phyloP scores from a whole-genome alignment of 345 rosid genomes.

The Rhizophora apiculata region DNA sequence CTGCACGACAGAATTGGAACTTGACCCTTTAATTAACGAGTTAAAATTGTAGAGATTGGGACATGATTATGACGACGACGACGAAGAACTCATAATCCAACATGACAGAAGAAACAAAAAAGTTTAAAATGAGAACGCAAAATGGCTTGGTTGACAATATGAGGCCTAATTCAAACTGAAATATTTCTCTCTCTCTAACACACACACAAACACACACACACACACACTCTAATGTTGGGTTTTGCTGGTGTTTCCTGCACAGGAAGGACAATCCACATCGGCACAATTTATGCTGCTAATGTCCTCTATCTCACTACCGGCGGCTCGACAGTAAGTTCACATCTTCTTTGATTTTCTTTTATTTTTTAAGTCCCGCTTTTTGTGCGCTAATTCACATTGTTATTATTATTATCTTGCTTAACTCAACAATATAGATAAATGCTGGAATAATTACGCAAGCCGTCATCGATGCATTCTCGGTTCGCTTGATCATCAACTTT shows the following conservation, averaged over 20 bases:
- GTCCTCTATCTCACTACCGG: background rate
- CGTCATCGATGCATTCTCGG: background rate
- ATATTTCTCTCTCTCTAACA: too few species aligned
- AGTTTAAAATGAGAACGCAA: too few species aligned
- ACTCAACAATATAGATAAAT: background rate
- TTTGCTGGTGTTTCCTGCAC: background rate
- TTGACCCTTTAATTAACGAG: too few species aligned
- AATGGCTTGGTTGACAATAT: too few species aligned
- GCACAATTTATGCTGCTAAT: background rate
- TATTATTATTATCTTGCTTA: background rate
- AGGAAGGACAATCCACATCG: conserved; percentile 7
- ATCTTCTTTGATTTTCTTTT: background rate
- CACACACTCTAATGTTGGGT: too few species aligned
- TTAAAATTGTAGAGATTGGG: too few species aligned
- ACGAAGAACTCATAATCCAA: too few species aligned
- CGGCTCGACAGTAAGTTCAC: background rate
- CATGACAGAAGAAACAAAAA: too few species aligned
- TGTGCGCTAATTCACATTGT: background rate
- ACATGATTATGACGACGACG: too few species aligned
- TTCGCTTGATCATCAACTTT: background rate
- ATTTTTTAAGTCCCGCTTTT: background rate
- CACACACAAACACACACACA: too few species aligned
- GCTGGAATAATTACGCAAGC: conserved; percentile 1
- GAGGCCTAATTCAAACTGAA: too few species aligned
- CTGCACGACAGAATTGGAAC: too few species aligned